Evolutionary conservation across 352 stramenopile genomes (phyloP).

Genomic region (Pythium graminicola): DNA sequence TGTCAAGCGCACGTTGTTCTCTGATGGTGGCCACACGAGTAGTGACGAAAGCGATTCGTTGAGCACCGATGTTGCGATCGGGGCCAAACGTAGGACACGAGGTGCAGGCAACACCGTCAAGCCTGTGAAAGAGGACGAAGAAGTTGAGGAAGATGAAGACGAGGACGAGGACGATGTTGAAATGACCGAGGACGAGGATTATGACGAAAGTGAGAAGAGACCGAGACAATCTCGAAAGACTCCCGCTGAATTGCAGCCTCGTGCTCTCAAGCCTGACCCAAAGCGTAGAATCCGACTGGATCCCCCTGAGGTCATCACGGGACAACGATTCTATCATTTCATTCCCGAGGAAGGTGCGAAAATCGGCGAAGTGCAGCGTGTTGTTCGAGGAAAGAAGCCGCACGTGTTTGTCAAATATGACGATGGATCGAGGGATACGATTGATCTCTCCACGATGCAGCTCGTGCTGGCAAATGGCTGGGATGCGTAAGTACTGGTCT

Average conservation of each 20-base stretch:
- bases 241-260: slow-evolving; percentile 32
- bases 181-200: slow-evolving; percentile 11
- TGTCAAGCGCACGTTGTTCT: slow-evolving; percentile 66
- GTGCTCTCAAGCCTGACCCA: slow-evolving; percentile 41
- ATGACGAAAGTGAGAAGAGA: slow-evolving; percentile 11
- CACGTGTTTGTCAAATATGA: slow-evolving; percentile 63
- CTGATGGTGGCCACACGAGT: slow-evolving; percentile 44
- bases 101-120: neutral
- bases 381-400: slow-evolving; percentile 75
- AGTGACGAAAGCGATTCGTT: slow-evolving; percentile 49
- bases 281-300: slow-evolving; percentile 42
- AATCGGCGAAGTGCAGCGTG: slow-evolving; percentile 62
- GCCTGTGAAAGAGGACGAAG: slow-evolving; percentile 8
- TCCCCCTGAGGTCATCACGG: slow-evolving; percentile 43
- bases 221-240: slow-evolving; percentile 6
- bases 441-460: slow-evolving; percentile 65
- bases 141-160: neutral
- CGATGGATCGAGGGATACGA: slow-evolving; percentile 43
- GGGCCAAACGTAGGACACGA: slow-evolving; percentile 1
- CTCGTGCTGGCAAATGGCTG: slow-evolving; percentile 80
- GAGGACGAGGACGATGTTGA: slow-evolving; percentile 9
- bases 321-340: slow-evolving; percentile 73
- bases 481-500: slow-evolving; percentile 32
- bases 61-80: neutral
- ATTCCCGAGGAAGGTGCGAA: slow-evolving; percentile 50